Evolutionary conservation across 345 rosid genomes (phyloP), one percentile per base, ranked within the genome.

Genomic region (Populus nigra): DNA sequence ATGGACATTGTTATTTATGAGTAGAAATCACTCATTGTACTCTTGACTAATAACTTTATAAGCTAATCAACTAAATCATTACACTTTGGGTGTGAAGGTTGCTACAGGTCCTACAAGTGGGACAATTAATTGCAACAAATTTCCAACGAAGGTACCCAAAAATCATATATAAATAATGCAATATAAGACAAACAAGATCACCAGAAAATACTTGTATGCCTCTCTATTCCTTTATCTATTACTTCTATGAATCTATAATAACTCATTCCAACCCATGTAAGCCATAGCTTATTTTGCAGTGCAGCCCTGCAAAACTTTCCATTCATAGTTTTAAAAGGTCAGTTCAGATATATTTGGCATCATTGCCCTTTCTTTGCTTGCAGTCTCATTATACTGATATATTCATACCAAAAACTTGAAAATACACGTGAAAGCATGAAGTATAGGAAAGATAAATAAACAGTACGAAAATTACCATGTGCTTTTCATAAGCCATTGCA

Each of bases 401-500:
- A 43, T n/a, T 74, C 27, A 41, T 8, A 72, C 16, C 12, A 33
- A 39, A 68, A 67, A 20, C 33, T 41, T 10, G 25, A 57, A 18
- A 23, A 36, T 38, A 69, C 47, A 50, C 4, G 20, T 65, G 27
- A 59, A 41, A 67, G 29, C 1, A 27, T 5, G 33, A 53, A 68
- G 27, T 39, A 16, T 59, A 69, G 18, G 38, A 65, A 20, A 70
- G 55, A 25, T 25, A 2, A 41, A 18, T 65, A 25, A 38, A 47
- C 22, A 8, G 25, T 22, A 43, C 68, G 53, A 65, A 72, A 73
- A 72, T 80, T 88, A 92, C 98, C 94, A 86, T 88, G 81, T 92
- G 88, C 88, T 94, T 94, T 68, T 91, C 87, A 89, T 91, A 91
- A 79, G 97, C 94, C 94, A 91, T 87, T 78, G 81, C 83, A 62